A percentile compares a stretch with the other conserved stretches of the same genome.
phyloP scores from a whole-genome alignment of 768 basidiomycete species.

The Cystoderma amianthinum region DNA sequence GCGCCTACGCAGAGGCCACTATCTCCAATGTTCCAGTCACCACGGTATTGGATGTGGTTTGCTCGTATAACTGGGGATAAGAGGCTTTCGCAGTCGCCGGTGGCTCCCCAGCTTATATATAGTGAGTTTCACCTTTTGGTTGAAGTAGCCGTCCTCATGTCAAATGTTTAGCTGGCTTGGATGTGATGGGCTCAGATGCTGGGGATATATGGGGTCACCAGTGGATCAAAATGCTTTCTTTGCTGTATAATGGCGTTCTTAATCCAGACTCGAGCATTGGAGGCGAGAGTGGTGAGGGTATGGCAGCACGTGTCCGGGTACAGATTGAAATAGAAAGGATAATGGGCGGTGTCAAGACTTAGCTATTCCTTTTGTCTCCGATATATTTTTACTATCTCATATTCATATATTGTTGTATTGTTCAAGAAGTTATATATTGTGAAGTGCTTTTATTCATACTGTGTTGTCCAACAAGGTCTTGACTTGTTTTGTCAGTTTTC shows the following conservation, averaged over 20 bases:
- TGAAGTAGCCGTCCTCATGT: not conserved
- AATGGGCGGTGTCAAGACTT: constrained; percentile 23
- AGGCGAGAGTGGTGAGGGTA: constrained; percentile 52
- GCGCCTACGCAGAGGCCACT: constrained; percentile 32
- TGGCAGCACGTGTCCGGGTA: constrained; percentile 55
- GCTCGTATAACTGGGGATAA: constrained; percentile 51
- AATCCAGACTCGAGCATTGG: constrained; percentile 45
- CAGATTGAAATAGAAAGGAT: constrained; percentile 64
- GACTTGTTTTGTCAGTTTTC: too few relatives aligned
- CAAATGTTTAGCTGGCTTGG: constrained; percentile 49
- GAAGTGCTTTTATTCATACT: too few relatives aligned
- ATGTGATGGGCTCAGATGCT: constrained; percentile 61
- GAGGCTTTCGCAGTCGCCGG: constrained; percentile 43
- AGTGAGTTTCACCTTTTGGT: constrained; percentile 33
- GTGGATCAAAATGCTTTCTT: constrained; percentile 65
- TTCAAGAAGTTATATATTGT: too few relatives aligned
- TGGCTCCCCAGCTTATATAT: constrained; percentile 63
- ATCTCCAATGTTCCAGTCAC: constrained; percentile 48
- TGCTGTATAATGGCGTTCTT: constrained; percentile 61
- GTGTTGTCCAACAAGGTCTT: too few relatives aligned
- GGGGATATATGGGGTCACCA: constrained; percentile 67
- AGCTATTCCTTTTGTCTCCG: too few relatives aligned
- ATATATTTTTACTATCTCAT: too few relatives aligned
- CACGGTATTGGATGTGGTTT: constrained; percentile 70
- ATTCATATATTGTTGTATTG: too few relatives aligned